A percentile compares a stretch with the other conserved stretches of the same genome.
phyloP scores from a whole-genome alignment of 768 basidiomycete genomes.

The Termitomyces sp. region DNA sequence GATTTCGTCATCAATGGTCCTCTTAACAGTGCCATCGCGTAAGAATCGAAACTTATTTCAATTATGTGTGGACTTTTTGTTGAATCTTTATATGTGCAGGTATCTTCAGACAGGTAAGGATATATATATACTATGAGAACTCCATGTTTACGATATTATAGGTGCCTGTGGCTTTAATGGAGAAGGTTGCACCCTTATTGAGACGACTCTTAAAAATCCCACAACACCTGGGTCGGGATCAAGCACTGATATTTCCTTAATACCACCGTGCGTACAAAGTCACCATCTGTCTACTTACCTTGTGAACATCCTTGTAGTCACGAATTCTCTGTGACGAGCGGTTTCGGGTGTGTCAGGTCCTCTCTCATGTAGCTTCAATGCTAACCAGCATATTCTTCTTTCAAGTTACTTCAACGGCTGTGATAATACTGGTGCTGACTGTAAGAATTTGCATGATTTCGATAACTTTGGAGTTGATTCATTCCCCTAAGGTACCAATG shows the following conservation, averaged over 20 bases:
- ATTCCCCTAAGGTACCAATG: slow-evolving; percentile 23
- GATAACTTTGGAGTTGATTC: background rate
- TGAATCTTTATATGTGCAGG: slow-evolving; percentile 6
- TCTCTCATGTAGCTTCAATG: background rate
- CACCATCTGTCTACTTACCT: background rate
- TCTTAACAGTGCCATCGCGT: slow-evolving; percentile 30
- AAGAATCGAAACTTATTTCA: slow-evolving; percentile 3
- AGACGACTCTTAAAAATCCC: slow-evolving; percentile 31
- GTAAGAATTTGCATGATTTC: slow-evolving; percentile 19
- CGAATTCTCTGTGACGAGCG: slow-evolving; percentile 31
- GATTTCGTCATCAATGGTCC: slow-evolving; percentile 22
- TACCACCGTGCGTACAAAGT: slow-evolving; percentile 31
- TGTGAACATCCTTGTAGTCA: slow-evolving; percentile 18
- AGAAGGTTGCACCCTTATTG: slow-evolving; percentile 31
- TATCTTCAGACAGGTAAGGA: slow-evolving; percentile 24
- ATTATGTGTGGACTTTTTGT: background rate
- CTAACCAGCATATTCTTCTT: background rate
- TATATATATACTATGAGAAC: background rate
- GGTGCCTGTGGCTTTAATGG: slow-evolving; percentile 33
- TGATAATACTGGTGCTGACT: slow-evolving; percentile 35
- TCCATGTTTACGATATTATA: background rate
- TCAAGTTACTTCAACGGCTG: slow-evolving; percentile 38
- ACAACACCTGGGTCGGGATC: slow-evolving; percentile 23
- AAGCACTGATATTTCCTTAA: slow-evolving; percentile 32
- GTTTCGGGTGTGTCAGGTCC: slow-evolving; percentile 27